Evolutionary conservation across 257 asterid genomes (phyloP).

Genomic region (Gynochthodes officinalis): DNA sequence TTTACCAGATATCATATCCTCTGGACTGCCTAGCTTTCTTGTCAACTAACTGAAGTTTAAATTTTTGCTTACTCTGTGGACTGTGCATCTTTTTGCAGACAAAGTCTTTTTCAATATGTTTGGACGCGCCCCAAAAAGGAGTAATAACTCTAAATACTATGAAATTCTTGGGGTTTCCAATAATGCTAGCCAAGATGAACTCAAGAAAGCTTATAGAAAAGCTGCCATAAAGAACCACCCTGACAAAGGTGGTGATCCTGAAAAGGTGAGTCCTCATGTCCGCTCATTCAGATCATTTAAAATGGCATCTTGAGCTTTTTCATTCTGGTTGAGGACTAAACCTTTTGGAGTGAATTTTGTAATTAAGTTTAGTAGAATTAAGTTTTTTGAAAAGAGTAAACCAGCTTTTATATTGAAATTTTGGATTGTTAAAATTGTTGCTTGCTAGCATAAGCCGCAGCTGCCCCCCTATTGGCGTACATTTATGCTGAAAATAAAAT

Average conservation of each 20-base stretch:
- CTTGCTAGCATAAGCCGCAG: not conserved
- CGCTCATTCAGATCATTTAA: not conserved
- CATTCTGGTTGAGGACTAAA: not conserved
- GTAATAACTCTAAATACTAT: conserved; percentile 42
- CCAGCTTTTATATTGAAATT: not conserved
- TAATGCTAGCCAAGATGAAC: conserved; percentile 43
- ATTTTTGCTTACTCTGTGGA: not conserved
- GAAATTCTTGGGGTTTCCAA: conserved; percentile 48
- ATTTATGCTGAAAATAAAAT: not conserved
- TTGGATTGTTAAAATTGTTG: not conserved
- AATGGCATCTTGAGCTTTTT: not conserved
- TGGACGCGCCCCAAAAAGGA: conserved; percentile 36
- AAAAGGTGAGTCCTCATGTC: conserved; percentile 28
- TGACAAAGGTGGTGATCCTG: conserved; percentile 65
- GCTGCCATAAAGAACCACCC: conserved; percentile 58
- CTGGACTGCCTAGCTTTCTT: not conserved
- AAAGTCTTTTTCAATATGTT: conserved; percentile 26
- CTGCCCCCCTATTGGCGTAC: not conserved
- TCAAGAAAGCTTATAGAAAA: conserved; percentile 53
- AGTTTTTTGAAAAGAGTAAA: not conserved
- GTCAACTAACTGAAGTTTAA: not conserved
- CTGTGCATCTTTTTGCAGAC: not conserved
- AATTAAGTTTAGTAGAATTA: not conserved
- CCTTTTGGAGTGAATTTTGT: not conserved
- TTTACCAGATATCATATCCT: not conserved